phyloP scores from a whole-genome alignment of 2,329 filamentous ascomycete genomes.

The Phaeosphaeriaceae sp. region DNA sequence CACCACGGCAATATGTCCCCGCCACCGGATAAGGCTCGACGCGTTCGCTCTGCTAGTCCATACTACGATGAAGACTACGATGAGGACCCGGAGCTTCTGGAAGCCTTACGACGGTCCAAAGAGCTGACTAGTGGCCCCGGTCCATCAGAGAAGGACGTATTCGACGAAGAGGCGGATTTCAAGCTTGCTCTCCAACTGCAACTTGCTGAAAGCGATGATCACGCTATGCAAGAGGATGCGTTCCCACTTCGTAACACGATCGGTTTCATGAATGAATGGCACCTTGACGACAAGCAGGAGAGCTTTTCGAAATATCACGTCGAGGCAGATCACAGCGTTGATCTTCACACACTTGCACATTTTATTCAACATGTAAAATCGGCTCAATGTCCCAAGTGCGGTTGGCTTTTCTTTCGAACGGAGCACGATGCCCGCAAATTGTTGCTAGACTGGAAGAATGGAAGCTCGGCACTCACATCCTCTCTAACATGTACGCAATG shows the following conservation, averaged over 20 bases:
- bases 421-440: conserved; percentile 14
- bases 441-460: conserved; percentile 23
- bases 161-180: conserved; percentile 10
- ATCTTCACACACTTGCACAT: conserved; percentile 14
- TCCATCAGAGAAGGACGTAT: conserved; percentile 6
- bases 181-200: conserved; percentile 13
- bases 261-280: not conserved
- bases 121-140: conserved; percentile 9
- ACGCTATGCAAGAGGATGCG: not conserved
- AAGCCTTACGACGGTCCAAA: conserved; percentile 9
- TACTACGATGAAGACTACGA: conserved; percentile 1
- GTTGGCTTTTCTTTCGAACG: conserved; percentile 10
- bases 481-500: conserved; percentile 26
- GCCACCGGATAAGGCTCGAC: not conserved
- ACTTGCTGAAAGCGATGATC: not conserved
- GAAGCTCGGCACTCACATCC: conserved; percentile 12
- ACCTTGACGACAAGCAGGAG: not conserved
- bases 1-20: not conserved
- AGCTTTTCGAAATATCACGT: conserved; percentile 1
- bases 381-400: conserved; percentile 19
- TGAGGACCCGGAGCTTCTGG: conserved; percentile 4
- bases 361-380: conserved; percentile 16
- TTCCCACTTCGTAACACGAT: not conserved
- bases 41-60: not conserved
- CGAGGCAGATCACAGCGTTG: conserved; percentile 3